Conservation (phyloP, 2,329 filamentous ascomycete species). For the Penicillium sp. region DNA sequence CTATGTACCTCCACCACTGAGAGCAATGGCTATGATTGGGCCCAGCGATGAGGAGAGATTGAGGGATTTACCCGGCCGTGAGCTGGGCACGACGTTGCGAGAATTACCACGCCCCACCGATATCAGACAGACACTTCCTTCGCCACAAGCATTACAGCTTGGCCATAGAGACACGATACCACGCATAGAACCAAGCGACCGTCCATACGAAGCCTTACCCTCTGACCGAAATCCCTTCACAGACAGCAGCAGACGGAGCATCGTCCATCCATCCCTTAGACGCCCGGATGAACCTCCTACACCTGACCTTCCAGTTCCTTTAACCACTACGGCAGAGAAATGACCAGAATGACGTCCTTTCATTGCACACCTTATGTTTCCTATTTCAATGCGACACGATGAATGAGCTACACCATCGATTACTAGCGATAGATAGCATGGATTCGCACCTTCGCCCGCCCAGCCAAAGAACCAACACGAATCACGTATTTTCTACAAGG, state of each 20-base stretch:
- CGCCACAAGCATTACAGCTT: constrained; percentile 35
- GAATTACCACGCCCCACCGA: constrained; percentile 36
- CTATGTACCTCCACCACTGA: constrained; percentile 26
- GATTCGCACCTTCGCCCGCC: constrained; percentile 25
- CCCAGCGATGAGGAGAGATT: constrained; percentile 23
- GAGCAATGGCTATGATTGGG: constrained; percentile 24
- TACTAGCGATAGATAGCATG: constrained; percentile 41
- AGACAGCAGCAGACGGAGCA: constrained; percentile 31
- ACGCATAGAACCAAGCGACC: constrained; percentile 32
- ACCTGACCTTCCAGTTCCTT: constrained; percentile 26
- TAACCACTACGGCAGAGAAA: constrained; percentile 27
- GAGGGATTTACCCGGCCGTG: constrained; percentile 29
- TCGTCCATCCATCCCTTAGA: constrained; percentile 30
- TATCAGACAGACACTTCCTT: constrained; percentile 35
- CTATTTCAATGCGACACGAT: constrained; percentile 21
- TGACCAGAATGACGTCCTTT: constrained; percentile 24
- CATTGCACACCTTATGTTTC: constrained; percentile 11
- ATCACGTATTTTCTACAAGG: constrained; percentile 18
- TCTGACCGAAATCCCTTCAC: constrained; percentile 32
- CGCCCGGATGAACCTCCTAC: constrained; percentile 29
- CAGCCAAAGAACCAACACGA: constrained; percentile 22
- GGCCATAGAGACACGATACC: constrained; percentile 34
- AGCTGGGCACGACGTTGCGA: constrained; percentile 28
- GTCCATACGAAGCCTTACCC: constrained; percentile 26
- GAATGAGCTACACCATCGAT: constrained; percentile 31